Base-by-base conservation (phyloP, 768 basidiomycete genomes). In the Suillus alpinus region DNA sequence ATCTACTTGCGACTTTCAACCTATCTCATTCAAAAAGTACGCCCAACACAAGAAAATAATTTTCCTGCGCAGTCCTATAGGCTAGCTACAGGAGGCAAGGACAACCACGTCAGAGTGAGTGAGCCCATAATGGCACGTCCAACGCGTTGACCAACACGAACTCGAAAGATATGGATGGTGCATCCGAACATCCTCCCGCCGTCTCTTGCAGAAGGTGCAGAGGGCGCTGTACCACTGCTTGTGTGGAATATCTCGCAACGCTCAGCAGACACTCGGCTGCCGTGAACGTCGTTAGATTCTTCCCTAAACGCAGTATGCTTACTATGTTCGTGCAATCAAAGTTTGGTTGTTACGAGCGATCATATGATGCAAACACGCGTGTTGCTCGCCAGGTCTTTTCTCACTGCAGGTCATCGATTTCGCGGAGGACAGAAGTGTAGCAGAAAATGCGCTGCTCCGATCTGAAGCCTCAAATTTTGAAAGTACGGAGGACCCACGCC, bases 1-100 rank as follows among this genome's bases (percentile, higher is more conserved):
- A 75, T 95, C 94, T 46, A 92, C 94, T 16, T 94, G 92, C 74
- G 97, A 99, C 80, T 97, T 97, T 71, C 97, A 98, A 71, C 89
- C 93, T 20, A 71, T 87, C 36, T 78, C 90, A 1, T 91, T 82
- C 80, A 91, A 80, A 90, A 87, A 74, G 87, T 89, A 77, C 86
- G 89, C 76, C 88, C 89, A 3, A 58, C 66, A 18, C 81, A 86
- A 63, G 78, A 79, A 63, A 79, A 76, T 71, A 81, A 77, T 63
- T 91, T 83, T 70, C 81, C 83, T 9, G 78, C 80, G 20, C 89
- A 93, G 77, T 76, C 86, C n/a, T 98, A 97, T 78, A 84, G 91
- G 65, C 79, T 99, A 20, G 97, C 95, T 0, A 98, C 97, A 0
- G 94, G 88, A 13, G 97, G 97, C 50, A 95, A 96, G 71, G 97